A percentile compares a stretch with the other conserved stretches of the same genome.
phyloP scores from a whole-genome alignment of 371 early-diverging fungal species.

The Rhizomucor miehei region DNA sequence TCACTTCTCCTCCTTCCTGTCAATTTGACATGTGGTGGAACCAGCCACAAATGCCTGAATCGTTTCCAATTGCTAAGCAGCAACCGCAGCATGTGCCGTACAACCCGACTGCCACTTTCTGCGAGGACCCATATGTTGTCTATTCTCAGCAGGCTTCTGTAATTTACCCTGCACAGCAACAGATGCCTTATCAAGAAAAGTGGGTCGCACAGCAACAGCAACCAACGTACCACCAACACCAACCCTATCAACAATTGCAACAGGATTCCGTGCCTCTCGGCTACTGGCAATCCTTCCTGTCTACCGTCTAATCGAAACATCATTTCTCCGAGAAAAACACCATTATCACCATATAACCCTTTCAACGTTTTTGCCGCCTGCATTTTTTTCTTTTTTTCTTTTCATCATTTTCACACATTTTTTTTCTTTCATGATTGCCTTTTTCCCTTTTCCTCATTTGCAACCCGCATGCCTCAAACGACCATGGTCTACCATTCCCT shows the following conservation, averaged over 20 bases:
- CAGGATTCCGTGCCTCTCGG: constrained; percentile 2
- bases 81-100: too few species aligned
- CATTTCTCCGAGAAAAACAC: background rate
- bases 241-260: constrained; percentile 2
- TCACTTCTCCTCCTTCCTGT: too few species aligned
- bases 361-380: background rate
- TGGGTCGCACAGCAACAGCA: too few species aligned
- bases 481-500: constrained; percentile 1
- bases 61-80: too few species aligned
- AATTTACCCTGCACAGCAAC: too few species aligned
- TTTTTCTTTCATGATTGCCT: constrained; percentile 2
- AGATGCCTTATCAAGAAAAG: too few species aligned
- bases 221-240: too few species aligned
- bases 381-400: background rate
- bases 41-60: too few species aligned
- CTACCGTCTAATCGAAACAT: background rate
- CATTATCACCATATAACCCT: background rate
- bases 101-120: too few species aligned
- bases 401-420: background rate
- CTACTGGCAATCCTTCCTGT: constrained; percentile 12
- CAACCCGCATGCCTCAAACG: background rate
- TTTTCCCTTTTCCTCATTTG: background rate
- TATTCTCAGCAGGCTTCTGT: too few species aligned
- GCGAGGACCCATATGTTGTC: too few species aligned
- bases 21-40: too few species aligned